These are phyloP conservation scores for Stenocarpella maydis DNA, from an alignment of 2,329 filamentous ascomycete genomes.

Conservation along the genomic window DNA sequence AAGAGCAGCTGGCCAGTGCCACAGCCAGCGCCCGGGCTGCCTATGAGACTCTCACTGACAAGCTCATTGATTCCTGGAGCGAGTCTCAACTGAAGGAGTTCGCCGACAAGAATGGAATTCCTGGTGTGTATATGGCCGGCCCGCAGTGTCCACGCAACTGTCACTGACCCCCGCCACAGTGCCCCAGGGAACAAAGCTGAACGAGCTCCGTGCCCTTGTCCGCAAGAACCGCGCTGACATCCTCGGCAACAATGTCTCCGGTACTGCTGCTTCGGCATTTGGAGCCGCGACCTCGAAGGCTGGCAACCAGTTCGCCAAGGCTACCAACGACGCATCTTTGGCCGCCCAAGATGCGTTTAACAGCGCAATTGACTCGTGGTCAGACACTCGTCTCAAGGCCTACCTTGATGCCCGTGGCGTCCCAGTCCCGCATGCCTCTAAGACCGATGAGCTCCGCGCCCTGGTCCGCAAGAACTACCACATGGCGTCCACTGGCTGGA, in stretches of 20 bases:
- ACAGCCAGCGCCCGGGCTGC: conserved; percentile 73
- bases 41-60: conserved; percentile 79
- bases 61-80: conserved; percentile 88
- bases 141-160: neutral
- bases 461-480: conserved; percentile 77
- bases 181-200: conserved; percentile 88
- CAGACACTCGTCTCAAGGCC: conserved; percentile 78
- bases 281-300: conserved; percentile 79
- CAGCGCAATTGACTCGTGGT: conserved; percentile 69
- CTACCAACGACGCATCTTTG: conserved; percentile 72
- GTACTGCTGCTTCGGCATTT: conserved; percentile 65
- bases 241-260: conserved; percentile 69
- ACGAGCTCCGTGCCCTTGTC: conserved; percentile 88
- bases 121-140: conserved; percentile 43
- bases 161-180: conserved; percentile 59
- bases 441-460: conserved; percentile 76
- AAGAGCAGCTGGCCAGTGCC: conserved; percentile 67
- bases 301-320: conserved; percentile 78
- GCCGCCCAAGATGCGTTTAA: conserved; percentile 74
- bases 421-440: conserved; percentile 75
- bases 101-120: conserved; percentile 86
- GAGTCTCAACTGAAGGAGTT: conserved; percentile 91
- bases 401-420: conserved; percentile 81
- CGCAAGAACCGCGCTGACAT: conserved; percentile 84
- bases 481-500: conserved; percentile 73